These are phyloP conservation scores for Penicillium roqueforti DNA, from an alignment of 495 filamentous ascomycete genomes.

Conservation along the genomic window DNA sequence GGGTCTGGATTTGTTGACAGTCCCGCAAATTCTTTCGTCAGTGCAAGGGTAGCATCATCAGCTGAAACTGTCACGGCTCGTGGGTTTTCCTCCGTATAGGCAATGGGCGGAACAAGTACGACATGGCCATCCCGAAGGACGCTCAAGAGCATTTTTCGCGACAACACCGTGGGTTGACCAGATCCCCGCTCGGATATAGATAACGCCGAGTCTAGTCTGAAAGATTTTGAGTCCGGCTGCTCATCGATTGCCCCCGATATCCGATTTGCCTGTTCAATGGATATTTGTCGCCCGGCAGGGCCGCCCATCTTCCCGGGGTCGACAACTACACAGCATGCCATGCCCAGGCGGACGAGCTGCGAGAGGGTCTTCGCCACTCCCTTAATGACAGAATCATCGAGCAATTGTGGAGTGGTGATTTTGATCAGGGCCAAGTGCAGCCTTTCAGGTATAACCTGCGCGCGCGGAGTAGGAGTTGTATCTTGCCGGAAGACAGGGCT, in stretches of 20 bases:
- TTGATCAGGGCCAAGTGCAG: slow-evolving; percentile 86
- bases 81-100: slow-evolving; percentile 58
- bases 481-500: slow-evolving; percentile 59
- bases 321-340: slow-evolving; percentile 75
- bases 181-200: slow-evolving; percentile 32
- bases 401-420: slow-evolving; percentile 63
- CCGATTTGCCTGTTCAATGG: slow-evolving; percentile 65
- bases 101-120: slow-evolving; percentile 70
- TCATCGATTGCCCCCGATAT: slow-evolving; percentile 68
- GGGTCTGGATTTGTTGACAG: slow-evolving; percentile 36
- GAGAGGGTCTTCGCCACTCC: slow-evolving; percentile 80
- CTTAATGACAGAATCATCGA: slow-evolving; percentile 61
- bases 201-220: slow-evolving; percentile 65
- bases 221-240: slow-evolving; percentile 59
- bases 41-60: slow-evolving; percentile 65
- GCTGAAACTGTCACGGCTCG: slow-evolving; percentile 51
- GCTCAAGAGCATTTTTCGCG: slow-evolving; percentile 58
- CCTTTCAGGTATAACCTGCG: slow-evolving; percentile 33
- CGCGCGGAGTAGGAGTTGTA: slow-evolving; percentile 32
- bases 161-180: slow-evolving; percentile 41
- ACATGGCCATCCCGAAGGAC: slow-evolving; percentile 73
- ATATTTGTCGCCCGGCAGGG: slow-evolving; percentile 37
- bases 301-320: slow-evolving; percentile 53
- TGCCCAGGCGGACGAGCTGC: slow-evolving; percentile 75
- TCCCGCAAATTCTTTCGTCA: slow-evolving; percentile 70